Base-by-base conservation (phyloP, 129 eudicot genomes). In the Scalesia atractyloides region DNA sequence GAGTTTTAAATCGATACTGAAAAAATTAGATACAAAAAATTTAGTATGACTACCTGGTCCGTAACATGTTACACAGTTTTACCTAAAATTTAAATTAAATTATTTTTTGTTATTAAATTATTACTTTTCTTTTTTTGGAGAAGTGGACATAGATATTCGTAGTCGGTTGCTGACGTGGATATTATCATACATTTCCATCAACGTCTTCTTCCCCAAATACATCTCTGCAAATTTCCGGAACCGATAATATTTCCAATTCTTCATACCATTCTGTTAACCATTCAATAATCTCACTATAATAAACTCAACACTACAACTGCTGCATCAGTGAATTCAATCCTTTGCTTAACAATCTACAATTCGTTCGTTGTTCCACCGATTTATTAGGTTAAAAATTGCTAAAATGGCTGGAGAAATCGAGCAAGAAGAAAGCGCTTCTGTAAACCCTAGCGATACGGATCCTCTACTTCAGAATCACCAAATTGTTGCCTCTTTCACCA, bases 381-480 rank as follows among this genome's bases (percentile, higher is more conserved):
- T 49, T 30, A 33, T 58, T 52, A 61, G 73, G 74, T 57, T 56
- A 43, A 65, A 37, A 49, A 24, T 30, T 36, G 22, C 41, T 26
- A 59, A 34, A 74, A 84, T 89, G 96, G 62, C 43, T 9, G 74
- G 85, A 12, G 92, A 89, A 73, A 59, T 86, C 22, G 84, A 89
- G 82, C 70, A 85, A 77, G 86, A 83, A 77, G 74, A 71, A 43
- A 5, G 61, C 17, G 78, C 64, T 48, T 75, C 48, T 5, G 47
- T 56, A 61, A 82, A 66, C 83, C 87, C 87, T 79, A 73, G 65
- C 65, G 96, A 90, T 74, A 80, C 87, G 36, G 93, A 85, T 85
- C 91, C 91, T 68, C 78, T 90, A 39, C 84, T 87, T 63, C 64
- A 81, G 48, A 75, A 48, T 26, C 75, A 64, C 34, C 73, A 36